Evolutionary conservation across 768 basidiomycete genomes (phyloP).

Genomic region (Collybiopsis confluens): DNA sequence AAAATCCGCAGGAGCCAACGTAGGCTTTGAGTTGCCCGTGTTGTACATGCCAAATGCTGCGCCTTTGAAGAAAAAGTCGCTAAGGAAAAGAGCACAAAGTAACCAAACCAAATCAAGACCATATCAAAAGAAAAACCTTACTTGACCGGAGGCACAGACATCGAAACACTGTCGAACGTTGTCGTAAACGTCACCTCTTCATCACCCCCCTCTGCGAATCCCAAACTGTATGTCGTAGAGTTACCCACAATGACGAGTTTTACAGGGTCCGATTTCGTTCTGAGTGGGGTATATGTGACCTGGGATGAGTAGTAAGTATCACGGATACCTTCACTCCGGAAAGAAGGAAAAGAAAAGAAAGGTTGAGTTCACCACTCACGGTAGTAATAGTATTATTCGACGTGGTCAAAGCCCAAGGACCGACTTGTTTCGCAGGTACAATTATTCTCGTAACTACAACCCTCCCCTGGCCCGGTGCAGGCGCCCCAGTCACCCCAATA

Average conservation of each 20-base stretch:
- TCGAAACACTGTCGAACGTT: constrained; percentile 26
- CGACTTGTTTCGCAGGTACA: constrained; percentile 27
- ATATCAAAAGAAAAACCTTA: constrained; percentile 17
- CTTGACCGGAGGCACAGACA: constrained; percentile 31
- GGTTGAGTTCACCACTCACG: too few species aligned
- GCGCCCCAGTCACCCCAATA: constrained; percentile 25
- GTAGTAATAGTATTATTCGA: constrained; percentile 25
- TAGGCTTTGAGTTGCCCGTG: constrained; percentile 34
- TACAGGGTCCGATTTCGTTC: constrained; percentile 20
- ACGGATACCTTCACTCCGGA: too few species aligned
- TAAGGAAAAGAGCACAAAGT: too few species aligned
- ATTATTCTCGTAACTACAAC: constrained; percentile 26
- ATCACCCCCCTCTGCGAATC: constrained; percentile 28
- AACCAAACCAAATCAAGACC: too few species aligned
- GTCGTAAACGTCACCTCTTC: constrained; percentile 20
- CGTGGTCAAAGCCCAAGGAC: constrained; percentile 29
- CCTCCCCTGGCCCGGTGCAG: constrained; percentile 17
- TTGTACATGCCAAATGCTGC: constrained; percentile 33
- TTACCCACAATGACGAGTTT: constrained; percentile 26
- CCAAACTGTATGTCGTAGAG: constrained; percentile 25
- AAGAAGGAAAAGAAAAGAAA: too few species aligned
- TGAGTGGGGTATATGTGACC: constrained; percentile 19
- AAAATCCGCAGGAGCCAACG: constrained; percentile 30
- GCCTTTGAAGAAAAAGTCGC: constrained; percentile 35
- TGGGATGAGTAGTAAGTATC: background rate